phyloP scores from a whole-genome alignment of 164 flowering plant species.

The Tinospora cordifolia region DNA sequence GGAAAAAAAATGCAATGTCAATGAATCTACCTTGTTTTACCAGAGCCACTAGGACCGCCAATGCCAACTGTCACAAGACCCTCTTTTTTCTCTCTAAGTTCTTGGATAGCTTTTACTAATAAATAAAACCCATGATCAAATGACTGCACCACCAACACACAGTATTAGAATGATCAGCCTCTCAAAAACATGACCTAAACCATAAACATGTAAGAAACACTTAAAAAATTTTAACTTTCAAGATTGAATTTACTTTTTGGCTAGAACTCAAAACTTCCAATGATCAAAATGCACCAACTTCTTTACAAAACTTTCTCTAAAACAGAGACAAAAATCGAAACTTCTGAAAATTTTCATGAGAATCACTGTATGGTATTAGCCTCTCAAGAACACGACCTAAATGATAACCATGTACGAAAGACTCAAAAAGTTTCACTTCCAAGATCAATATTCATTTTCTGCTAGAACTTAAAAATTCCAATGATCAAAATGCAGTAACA shows the following conservation, averaged over 20 bases:
- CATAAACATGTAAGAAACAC: neutral
- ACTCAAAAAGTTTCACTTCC: neutral
- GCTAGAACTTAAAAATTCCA: neutral
- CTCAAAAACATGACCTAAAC: neutral
- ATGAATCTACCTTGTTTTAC: slow-evolving; percentile 72
- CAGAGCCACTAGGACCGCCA: slow-evolving; percentile 96
- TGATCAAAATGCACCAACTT: neutral
- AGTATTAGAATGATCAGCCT: neutral
- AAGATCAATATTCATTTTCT: neutral
- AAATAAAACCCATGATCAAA: slow-evolving; percentile 93
- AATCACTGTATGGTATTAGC: too few relatives aligned
- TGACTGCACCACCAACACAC: slow-evolving; percentile 45
- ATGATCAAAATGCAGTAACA: neutral
- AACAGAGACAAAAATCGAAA: too few relatives aligned
- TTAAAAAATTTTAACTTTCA: neutral
- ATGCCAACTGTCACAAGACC: slow-evolving; percentile 87
- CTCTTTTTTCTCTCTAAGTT: slow-evolving; percentile 76
- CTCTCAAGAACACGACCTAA: neutral
- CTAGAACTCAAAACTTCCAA: neutral
- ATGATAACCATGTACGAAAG: neutral
- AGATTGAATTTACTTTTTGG: neutral
- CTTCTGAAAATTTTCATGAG: too few relatives aligned
- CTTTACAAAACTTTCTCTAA: neutral
- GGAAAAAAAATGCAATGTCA: neutral
- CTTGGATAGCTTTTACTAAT: slow-evolving; percentile 90